Percentiles rank a stretch among this genome's conserved stretches.
phyloP scores from a whole-genome alignment of 169 alveolate genomes.

The Plasmodium gallinaceum region DNA sequence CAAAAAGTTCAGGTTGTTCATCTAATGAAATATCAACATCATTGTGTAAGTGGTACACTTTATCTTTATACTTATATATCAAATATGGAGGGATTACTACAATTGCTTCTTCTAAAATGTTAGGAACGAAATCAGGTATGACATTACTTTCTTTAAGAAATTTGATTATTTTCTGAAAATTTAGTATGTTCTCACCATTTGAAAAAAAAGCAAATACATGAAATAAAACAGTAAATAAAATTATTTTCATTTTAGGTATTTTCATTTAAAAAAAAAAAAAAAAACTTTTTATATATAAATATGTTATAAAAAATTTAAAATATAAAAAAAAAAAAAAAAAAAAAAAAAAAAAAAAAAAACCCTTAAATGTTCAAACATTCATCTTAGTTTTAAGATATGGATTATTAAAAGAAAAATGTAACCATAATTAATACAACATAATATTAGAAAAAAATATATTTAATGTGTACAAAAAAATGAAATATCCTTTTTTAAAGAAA shows the following conservation, averaged over 20 bases:
- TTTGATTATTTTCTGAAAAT: conserved; percentile 45
- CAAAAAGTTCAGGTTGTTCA: background rate
- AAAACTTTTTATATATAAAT: background rate
- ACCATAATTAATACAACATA: too few species aligned
- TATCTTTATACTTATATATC: conserved; percentile 43
- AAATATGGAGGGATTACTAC: conserved; percentile 53
- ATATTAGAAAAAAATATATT: too few species aligned
- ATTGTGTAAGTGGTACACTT: conserved; percentile 40
- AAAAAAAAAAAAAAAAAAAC: background rate
- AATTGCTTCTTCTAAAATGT: conserved; percentile 14
- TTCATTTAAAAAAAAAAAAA: background rate
- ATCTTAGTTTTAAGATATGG: too few species aligned
- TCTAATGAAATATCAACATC: conserved; percentile 24
- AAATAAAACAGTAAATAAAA: background rate
- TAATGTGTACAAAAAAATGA: too few species aligned
- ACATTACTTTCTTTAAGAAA: conserved; percentile 43
- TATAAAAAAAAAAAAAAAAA: background rate
- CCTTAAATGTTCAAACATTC: too few species aligned
- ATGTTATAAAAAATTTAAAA: background rate
- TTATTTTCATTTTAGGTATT: conserved; percentile 16
- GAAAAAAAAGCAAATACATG: background rate
- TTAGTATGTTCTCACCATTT: conserved; percentile 2
- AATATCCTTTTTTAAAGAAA: too few species aligned
- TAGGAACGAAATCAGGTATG: conserved; percentile 35
- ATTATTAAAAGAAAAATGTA: too few species aligned